Evolutionary conservation across 2,329 filamentous ascomycete genomes (phyloP), one percentile per base, ranked within the genome.

Genomic region (Fusarium paranaense): DNA sequence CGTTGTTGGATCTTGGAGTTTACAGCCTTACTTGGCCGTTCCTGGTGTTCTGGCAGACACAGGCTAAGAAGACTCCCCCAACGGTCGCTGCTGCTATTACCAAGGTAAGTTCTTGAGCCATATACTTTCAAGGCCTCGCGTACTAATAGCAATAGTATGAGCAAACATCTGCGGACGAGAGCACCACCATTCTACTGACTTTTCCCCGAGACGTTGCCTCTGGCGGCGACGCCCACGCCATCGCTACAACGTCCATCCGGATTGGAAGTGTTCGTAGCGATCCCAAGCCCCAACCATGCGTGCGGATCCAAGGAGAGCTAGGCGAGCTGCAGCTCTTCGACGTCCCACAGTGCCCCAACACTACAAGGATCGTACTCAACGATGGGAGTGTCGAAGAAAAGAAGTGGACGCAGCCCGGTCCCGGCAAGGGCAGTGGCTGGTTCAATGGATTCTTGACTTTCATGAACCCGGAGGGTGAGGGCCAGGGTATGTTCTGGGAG

Each of bases 11-110:
- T 82, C 86, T 97, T 65, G 95, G 95, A 69, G 93, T 97, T 81
- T 97, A 97, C 85, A 90, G 93, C 57, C 84, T 97, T 70, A 97
- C 94, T 27, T 97, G 95, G 95, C 88, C 95, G 60, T 97, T 95
- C 87, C 93, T 97, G 83, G 92, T 92, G 38, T 88, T 97, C 25
- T 97, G 97, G 83, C 93, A 95, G 77, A 87, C 91, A 2, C 86
- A 90, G 73, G 87, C 88, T 20, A 85, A 88, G 66, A 92, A 94
- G 75, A 93, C 22, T 81, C 79, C 88, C 1, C 95, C 95, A 5
- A 87, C 85, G 58, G 91, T 96, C 7, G 83, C 90, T n/a, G 88
- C 91, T 1, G 89, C 92, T 59, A 90, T 95, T 78, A 90, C 40
- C 30, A 70, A 71, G 47, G 67, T 70, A 63, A 13, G 59, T 37